These are phyloP conservation scores for Fusarium foetens DNA, from an alignment of 2,329 filamentous ascomycete species.

Conservation along the genomic window DNA sequence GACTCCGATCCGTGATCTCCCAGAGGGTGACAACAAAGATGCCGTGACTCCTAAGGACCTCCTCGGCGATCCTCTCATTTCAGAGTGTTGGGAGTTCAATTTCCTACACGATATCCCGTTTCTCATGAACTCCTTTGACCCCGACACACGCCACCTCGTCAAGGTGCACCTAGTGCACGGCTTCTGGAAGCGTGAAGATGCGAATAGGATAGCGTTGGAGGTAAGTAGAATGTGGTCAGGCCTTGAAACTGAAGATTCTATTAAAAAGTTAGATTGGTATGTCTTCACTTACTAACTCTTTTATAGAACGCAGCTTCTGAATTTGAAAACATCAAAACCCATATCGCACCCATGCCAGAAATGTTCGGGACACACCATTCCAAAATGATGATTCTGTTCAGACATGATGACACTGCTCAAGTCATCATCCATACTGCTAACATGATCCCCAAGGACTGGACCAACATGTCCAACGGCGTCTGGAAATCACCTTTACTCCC, in stretches of 20 bases:
- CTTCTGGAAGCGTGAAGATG: constrained; percentile 74
- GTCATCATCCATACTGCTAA: constrained; percentile 90
- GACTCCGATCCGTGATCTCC: constrained; percentile 73
- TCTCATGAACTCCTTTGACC: constrained; percentile 64
- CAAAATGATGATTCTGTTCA: constrained; percentile 87
- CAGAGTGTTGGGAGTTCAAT: constrained; percentile 78
- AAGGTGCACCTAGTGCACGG: constrained; percentile 68
- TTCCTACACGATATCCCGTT: constrained; percentile 70
- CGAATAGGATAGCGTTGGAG: constrained; percentile 65
- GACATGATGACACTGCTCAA: constrained; percentile 80
- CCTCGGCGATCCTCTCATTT: constrained; percentile 78
- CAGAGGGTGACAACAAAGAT: constrained; percentile 69
- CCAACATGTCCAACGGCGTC: constrained; percentile 84
- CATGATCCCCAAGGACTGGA: constrained; percentile 89
- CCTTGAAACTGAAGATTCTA: not conserved
- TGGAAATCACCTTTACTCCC: constrained; percentile 82
- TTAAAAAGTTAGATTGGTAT: not conserved
- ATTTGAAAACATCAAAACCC: constrained; percentile 75
- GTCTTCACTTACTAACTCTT: constrained; percentile 9
- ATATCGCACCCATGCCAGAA: constrained; percentile 82
- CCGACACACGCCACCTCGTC: constrained; percentile 59
- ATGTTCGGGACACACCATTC: constrained; percentile 87
- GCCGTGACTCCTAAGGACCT: constrained; percentile 74
- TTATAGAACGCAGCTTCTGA: constrained; percentile 67
- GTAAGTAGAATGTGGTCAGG: constrained; percentile 52